phyloP scores from a whole-genome alignment of 495 filamentous ascomycete genomes.

The Talaromyces nanjingensis region DNA sequence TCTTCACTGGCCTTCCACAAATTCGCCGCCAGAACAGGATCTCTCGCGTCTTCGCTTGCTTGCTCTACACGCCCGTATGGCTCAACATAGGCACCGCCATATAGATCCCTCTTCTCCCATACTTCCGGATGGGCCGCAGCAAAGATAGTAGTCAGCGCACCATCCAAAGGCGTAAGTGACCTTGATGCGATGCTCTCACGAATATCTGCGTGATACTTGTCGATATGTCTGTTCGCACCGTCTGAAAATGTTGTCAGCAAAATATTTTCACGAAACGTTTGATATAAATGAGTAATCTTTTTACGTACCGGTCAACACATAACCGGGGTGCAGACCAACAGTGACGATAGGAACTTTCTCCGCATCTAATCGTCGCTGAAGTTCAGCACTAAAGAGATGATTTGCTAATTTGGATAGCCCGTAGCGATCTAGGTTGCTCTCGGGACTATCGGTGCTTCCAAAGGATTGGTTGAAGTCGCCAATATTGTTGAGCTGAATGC shows the following conservation, averaged over 20 bases:
- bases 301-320: background rate
- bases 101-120: background rate
- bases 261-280: background rate
- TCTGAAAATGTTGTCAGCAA: background rate
- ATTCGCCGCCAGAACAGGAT: background rate
- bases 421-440: background rate
- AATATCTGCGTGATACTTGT: background rate
- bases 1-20: background rate
- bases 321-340: background rate
- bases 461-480: background rate
- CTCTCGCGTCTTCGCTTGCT: background rate
- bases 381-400: background rate
- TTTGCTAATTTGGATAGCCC: constrained; percentile 1
- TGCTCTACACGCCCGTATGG: background rate
- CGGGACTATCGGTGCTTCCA: background rate
- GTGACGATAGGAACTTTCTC: background rate
- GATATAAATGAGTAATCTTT: no score
- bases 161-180: background rate
- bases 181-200: background rate
- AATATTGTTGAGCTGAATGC: background rate
- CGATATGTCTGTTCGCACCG: background rate
- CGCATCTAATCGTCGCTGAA: background rate
- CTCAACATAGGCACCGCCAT: background rate
- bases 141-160: background rate
- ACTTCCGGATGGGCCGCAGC: background rate